A percentile compares a stretch with the other conserved stretches of the same genome.
phyloP scores from a whole-genome alignment of 2,329 filamentous ascomycete species.

The Xylaria sp. region DNA sequence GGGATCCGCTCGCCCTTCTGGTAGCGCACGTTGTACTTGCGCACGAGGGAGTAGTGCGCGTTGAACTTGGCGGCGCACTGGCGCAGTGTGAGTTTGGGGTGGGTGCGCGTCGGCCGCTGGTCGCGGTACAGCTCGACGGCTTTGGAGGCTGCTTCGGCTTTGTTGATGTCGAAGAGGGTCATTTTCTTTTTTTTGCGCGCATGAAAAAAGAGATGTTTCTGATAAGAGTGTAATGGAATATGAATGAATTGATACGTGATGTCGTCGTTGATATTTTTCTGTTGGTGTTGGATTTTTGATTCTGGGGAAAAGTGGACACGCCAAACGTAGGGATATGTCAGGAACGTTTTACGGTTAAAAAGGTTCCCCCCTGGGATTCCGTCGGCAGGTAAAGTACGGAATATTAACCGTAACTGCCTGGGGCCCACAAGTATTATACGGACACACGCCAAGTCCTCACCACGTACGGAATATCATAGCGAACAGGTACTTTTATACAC shows the following conservation, averaged over 20 bases:
- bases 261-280: background rate
- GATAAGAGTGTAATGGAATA: no score
- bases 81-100: background rate
- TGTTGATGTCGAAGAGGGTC: background rate
- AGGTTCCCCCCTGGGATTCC: background rate
- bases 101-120: background rate
- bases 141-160: background rate
- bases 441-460: no score
- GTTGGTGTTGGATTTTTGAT: background rate
- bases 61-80: background rate
- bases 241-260: background rate
- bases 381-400: background rate
- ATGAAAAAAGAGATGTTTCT: no score
- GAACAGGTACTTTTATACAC: no score
- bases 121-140: background rate
- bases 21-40: background rate
- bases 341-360: background rate
- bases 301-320: background rate
- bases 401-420: background rate
- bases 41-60: background rate
- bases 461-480: no score
- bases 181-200: background rate
- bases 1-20: background rate
- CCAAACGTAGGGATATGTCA: conserved; percentile 1
- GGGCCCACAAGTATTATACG: background rate